Evolutionary conservation across 225 moss, liverwort and hornwort genomes (phyloP).

Genomic region (Thuidium tamariscinum): DNA sequence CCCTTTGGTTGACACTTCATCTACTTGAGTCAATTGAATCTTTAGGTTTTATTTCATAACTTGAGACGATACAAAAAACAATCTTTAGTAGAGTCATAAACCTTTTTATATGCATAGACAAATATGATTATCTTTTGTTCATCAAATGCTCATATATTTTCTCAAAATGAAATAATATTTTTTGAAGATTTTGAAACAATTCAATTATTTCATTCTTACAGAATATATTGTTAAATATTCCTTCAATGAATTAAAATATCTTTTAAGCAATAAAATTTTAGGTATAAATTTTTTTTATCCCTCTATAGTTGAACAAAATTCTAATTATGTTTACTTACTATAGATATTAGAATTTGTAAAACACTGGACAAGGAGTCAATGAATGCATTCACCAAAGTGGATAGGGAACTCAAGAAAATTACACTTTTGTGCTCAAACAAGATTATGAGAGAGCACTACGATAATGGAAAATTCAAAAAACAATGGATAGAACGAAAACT

Average conservation of each 20-base stretch:
- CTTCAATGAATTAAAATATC: too few species aligned
- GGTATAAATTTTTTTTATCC: rapidly evolving
- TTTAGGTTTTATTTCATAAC: not conserved
- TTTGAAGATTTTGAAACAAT: not conserved
- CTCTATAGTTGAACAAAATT: not conserved
- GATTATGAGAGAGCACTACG: not conserved
- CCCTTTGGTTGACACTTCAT: not conserved
- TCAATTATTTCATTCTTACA: rapidly evolving
- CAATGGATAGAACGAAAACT: not conserved
- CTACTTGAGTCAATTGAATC: not conserved
- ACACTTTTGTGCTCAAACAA: not conserved
- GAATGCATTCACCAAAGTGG: not conserved
- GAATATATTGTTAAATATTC: not conserved
- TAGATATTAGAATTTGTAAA: not conserved
- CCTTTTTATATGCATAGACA: not conserved
- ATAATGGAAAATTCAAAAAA: rapidly evolving
- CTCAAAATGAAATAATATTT: not conserved
- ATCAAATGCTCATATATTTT: not conserved
- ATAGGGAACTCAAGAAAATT: not conserved
- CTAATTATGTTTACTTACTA: not conserved
- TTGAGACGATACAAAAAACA: rapidly evolving
- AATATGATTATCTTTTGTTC: not conserved
- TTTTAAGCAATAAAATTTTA: not conserved
- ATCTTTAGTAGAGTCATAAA: rapidly evolving
- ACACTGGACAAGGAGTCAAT: rapidly evolving